phyloP scores from a whole-genome alignment of 1,284 basidiomycete species.

The Rhodofomes roseus region DNA sequence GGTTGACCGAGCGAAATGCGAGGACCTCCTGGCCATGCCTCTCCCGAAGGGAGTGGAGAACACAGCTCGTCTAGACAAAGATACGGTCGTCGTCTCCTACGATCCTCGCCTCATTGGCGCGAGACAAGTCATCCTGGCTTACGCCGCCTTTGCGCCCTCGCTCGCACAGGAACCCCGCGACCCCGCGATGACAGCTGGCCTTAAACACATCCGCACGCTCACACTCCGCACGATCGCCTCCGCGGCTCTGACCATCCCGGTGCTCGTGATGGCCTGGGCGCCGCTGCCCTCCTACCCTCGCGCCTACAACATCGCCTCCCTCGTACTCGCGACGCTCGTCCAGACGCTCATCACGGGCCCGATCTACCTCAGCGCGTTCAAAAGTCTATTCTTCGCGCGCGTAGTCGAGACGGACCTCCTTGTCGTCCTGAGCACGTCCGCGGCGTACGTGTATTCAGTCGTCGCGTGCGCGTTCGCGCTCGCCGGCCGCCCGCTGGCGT shows the following conservation, averaged over 20 bases:
- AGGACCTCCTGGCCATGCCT: constrained; percentile 13
- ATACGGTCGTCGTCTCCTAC: constrained; percentile 17
- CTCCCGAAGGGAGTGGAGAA: constrained; percentile 21
- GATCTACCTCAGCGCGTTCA: constrained; percentile 34
- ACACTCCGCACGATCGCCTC: constrained; percentile 31
- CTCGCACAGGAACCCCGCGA: constrained; percentile 25
- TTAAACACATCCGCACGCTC: constrained; percentile 28
- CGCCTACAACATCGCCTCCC: constrained; percentile 34
- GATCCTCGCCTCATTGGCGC: constrained; percentile 24
- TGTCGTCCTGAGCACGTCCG: constrained; percentile 37
- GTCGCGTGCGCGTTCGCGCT: constrained; percentile 37
- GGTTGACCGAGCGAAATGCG: constrained; percentile 11
- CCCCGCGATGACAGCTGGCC: constrained; percentile 24
- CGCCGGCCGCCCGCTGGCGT: constrained; percentile 29
- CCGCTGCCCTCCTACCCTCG: constrained; percentile 31
- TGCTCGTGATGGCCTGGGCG: constrained; percentile 44
- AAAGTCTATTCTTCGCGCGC: constrained; percentile 36
- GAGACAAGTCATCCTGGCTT: constrained; percentile 20
- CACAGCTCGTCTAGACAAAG: constrained; percentile 15
- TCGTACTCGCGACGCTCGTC: constrained; percentile 39
- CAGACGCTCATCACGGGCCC: constrained; percentile 36
- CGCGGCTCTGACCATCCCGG: constrained; percentile 36
- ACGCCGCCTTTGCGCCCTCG: constrained; percentile 20
- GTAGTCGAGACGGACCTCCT: constrained; percentile 40
- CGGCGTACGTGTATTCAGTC: constrained; percentile 41